Conservation (phyloP, 768 basidiomycete genomes). For the Mycena chlorophos region DNA sequence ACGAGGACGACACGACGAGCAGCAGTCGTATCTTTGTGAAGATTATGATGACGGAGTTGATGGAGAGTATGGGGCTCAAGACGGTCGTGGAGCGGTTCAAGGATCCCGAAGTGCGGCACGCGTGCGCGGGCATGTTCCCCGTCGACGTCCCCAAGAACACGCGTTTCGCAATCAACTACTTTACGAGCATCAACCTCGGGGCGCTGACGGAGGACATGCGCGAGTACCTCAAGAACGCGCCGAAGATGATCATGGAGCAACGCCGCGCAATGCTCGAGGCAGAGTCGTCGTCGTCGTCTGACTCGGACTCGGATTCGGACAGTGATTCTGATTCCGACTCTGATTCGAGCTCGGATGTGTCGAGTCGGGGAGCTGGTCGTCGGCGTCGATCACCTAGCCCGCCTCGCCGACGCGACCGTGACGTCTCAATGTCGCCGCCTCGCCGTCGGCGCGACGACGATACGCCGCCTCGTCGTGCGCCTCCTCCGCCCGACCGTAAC, state of each 20-base stretch:
- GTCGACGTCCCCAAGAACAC: slow-evolving; percentile 96
- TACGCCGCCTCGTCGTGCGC: no score
- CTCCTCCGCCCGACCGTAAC: no score
- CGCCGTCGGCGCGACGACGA: no score
- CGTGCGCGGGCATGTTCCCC: slow-evolving; percentile 88
- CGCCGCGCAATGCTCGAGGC: slow-evolving; percentile 84
- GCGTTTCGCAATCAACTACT: slow-evolving; percentile 95
- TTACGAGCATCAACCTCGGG: slow-evolving; percentile 92
- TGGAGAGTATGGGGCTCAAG: slow-evolving; percentile 91
- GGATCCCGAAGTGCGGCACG: slow-evolving; percentile 75
- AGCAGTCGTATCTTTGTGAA: slow-evolving; percentile 97
- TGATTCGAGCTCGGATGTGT: slow-evolving; percentile 30
- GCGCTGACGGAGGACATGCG: slow-evolving; percentile 94
- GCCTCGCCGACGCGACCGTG: no score
- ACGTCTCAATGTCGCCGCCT: no score
- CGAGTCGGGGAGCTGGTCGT: slow-evolving; percentile 24
- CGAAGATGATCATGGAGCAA: slow-evolving; percentile 90
- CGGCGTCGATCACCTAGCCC: slow-evolving; percentile 9
- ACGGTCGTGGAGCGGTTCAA: slow-evolving; percentile 85
- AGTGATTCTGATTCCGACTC: slow-evolving; percentile 36
- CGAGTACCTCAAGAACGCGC: slow-evolving; percentile 95
- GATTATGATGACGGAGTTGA: slow-evolving; percentile 93
- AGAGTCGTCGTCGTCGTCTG: slow-evolving; percentile 43
- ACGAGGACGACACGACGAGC: slow-evolving; percentile 96
- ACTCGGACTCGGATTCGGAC: slow-evolving; percentile 32